Evolutionary conservation across 345 rosid species (phyloP).

Genomic region (Camelina neglecta): DNA sequence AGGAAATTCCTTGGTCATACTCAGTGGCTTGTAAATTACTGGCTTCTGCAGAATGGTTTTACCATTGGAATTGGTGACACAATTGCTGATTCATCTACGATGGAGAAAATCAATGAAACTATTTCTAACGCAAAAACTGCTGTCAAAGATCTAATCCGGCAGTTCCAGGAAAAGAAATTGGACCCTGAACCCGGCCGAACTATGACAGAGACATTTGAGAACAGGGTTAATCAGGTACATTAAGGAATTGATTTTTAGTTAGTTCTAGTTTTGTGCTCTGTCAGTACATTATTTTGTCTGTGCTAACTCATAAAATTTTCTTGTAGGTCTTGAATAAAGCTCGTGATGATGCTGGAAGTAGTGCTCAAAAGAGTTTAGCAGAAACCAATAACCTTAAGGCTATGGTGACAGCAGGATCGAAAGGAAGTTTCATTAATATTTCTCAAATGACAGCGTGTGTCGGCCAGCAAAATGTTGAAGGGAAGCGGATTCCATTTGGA

Average conservation of each 20-base stretch:
- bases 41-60: constrained; percentile 95
- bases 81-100: constrained; percentile 93
- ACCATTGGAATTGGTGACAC: constrained; percentile 99
- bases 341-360: constrained; percentile 98
- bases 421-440: constrained; percentile 97
- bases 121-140: constrained; percentile 79
- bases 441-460: constrained; percentile 99
- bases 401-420: constrained; percentile 99
- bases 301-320: constrained; percentile 21
- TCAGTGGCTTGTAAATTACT: constrained; percentile 99
- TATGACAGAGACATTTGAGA: constrained; percentile 95
- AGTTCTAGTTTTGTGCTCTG: constrained; percentile 8
- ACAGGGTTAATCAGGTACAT: constrained; percentile 92
- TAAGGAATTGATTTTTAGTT: not conserved
- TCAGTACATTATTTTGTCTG: not conserved
- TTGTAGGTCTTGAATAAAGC: constrained; percentile 88
- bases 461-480: constrained; percentile 99
- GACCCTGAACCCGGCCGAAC: constrained; percentile 99
- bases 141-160: constrained; percentile 74
- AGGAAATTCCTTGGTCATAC: constrained; percentile 98
- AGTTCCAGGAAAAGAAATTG: constrained; percentile 69
- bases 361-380: constrained; percentile 94
- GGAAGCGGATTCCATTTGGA: constrained; percentile 95
- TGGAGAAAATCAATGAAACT: constrained; percentile 92
- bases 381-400: constrained; percentile 99